A percentile compares a stretch with the other conserved stretches of the same genome.
phyloP scores from a whole-genome alignment of 768 basidiomycete genomes.

The Mycena leptocephala region DNA sequence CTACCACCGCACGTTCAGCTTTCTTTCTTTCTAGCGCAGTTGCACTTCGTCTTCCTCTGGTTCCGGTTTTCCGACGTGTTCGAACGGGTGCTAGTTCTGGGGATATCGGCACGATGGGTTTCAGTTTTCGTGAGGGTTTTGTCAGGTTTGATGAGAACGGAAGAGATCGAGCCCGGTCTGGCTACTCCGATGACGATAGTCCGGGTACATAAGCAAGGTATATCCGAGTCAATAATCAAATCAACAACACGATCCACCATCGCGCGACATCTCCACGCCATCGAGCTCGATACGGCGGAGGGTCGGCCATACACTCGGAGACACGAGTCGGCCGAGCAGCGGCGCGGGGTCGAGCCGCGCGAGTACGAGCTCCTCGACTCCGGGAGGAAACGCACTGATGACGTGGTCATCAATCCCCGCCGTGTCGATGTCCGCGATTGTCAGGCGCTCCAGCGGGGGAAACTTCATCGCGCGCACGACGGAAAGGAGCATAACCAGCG shows the following conservation, averaged over 20 bases:
- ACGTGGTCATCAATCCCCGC: constrained; percentile 18
- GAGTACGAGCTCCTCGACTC: constrained; percentile 10
- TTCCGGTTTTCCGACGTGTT: too few species aligned
- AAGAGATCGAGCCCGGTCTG: too few species aligned
- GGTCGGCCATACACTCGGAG: neutral
- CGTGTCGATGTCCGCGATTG: constrained; percentile 22
- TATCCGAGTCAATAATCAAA: neutral
- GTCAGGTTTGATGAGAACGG: too few species aligned
- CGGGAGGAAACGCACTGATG: constrained; percentile 2
- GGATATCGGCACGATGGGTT: too few species aligned
- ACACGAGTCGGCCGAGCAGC: neutral
- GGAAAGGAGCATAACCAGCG: constrained; percentile 31
- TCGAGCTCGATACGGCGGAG: constrained; percentile 20
- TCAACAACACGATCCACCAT: neutral
- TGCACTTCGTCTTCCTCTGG: too few species aligned
- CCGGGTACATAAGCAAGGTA: too few species aligned
- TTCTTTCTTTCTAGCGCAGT: too few species aligned
- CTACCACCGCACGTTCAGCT: too few species aligned
- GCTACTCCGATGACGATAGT: too few species aligned
- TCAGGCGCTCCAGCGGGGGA: constrained; percentile 12
- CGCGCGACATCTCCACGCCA: constrained; percentile 17
- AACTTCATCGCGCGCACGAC: constrained; percentile 16
- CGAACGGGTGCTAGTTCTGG: too few species aligned
- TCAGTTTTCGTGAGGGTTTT: too few species aligned
- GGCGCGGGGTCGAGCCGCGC: constrained; percentile 6